A percentile compares a stretch with the other conserved stretches of the same genome.
These are phyloP conservation scores for Blepharisma japonicum DNA, from an alignment of 73 alveolate genomes.

Conservation along the genomic window DNA sequence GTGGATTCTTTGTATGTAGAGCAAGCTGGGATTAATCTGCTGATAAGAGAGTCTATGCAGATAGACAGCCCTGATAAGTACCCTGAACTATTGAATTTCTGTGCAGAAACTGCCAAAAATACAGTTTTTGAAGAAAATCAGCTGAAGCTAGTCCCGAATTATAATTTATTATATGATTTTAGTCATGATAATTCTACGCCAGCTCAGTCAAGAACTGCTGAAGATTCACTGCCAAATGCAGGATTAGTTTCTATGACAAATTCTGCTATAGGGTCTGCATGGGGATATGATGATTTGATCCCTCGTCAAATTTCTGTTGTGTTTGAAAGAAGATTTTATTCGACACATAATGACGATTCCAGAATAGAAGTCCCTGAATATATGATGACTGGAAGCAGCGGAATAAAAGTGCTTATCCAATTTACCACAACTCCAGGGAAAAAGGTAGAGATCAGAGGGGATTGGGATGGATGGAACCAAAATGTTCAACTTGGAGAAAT, in stretches of 20 bases:
- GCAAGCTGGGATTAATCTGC: constrained; percentile 80
- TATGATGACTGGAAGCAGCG: constrained; percentile 42
- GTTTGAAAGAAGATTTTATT: constrained; percentile 81
- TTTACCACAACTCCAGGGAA: constrained; percentile 16
- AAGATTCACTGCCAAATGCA: constrained; percentile 70
- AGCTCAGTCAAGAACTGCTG: constrained; percentile 63
- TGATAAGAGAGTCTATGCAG: constrained; percentile 83
- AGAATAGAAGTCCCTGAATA: constrained; percentile 37
- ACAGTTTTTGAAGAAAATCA: constrained; percentile 35
- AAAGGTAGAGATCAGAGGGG: constrained; percentile 61
- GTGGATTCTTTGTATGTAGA: constrained; percentile 81
- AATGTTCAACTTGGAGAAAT: background rate
- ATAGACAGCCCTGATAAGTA: constrained; percentile 53
- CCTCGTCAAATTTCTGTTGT: constrained; percentile 86
- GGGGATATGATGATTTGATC: constrained; percentile 88
- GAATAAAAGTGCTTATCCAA: constrained; percentile 30
- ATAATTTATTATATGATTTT: constrained; percentile 77
- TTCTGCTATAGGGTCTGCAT: constrained; percentile 77
- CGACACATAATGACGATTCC: constrained; percentile 23
- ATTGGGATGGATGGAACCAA: constrained; percentile 80
- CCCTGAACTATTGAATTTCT: constrained; percentile 55
- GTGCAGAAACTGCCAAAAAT: constrained; percentile 52
- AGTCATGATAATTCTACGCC: constrained; percentile 95
- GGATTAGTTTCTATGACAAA: constrained; percentile 71
- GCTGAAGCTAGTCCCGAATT: constrained; percentile 49